Evolutionary conservation across 2,329 filamentous ascomycete genomes (phyloP), one percentile per base, ranked within the genome.

Genomic region (Xylariaceae sp.): DNA sequence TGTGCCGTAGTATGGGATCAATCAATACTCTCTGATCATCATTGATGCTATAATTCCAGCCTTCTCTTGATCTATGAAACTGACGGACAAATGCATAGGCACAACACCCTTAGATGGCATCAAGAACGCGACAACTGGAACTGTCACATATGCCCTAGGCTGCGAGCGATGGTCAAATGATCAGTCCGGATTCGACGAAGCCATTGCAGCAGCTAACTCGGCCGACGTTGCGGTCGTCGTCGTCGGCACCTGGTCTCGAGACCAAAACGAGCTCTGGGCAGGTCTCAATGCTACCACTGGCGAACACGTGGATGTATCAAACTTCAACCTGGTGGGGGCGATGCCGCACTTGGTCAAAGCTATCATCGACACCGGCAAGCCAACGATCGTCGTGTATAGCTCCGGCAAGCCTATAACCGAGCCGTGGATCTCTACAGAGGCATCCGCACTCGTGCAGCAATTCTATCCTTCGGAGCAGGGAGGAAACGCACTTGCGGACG

Each of bases 401-500:
- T 83, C 79, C 10, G 86, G 86, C 41, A 90, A 89, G 62, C 86
- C 86, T 3, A 71, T 90, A 50, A 86, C 85, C 0, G 85, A 89
- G 64, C 75, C 82, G 5, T 89, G 86, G 86, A 85, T 89, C 62
- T 82, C 82, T 0, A 73, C 78, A 31, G 74, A 76, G 22, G 83
- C 86, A 0, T 73, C 81, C 0, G 85, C 83, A 0, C 75, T 90
- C 0, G 71, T 89, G 0, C 86, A 89, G 62, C 85, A 89, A 65
- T 89, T 89, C 68, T 90, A 89, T 59, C 83, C 84, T 6, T 84
- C 82, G 0, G 84, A 88, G 59, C 73, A 87, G 68, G 84, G 83
- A 19, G 84, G 85, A 0, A 71, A 82, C 51, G 84, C 83, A 1
- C 73, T 87, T 1, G 84, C 85, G 0, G 82, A 86, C 53, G 72